phyloP scores from a whole-genome alignment of 2,329 filamentous ascomycete genomes.

The Aspergillus sp. region DNA sequence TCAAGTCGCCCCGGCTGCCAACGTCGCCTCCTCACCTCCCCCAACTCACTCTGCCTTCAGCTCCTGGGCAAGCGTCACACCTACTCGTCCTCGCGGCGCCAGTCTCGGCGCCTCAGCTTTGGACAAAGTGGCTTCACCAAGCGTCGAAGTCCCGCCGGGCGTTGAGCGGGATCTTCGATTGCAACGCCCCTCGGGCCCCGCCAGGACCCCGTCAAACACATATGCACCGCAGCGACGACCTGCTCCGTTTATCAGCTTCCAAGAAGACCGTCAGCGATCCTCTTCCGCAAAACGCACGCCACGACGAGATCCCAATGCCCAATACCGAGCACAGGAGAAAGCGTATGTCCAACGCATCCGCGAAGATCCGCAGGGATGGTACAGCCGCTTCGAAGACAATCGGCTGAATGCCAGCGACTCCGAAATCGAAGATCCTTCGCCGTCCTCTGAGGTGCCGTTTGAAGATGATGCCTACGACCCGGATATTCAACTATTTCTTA shows the following conservation, averaged over 20 bases:
- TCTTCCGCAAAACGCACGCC: constrained; percentile 59
- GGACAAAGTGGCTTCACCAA: constrained; percentile 38
- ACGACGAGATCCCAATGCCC: constrained; percentile 69
- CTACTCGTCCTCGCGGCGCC: constrained; percentile 47
- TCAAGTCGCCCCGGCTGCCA: constrained; percentile 36
- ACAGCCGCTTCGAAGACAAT: constrained; percentile 61
- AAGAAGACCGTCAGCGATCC: constrained; percentile 58
- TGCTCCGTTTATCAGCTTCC: constrained; percentile 53
- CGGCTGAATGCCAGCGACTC: constrained; percentile 76
- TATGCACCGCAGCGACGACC: constrained; percentile 70
- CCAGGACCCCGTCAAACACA: constrained; percentile 76
- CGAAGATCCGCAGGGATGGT: constrained; percentile 78
- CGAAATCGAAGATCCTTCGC: constrained; percentile 88
- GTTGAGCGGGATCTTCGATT: constrained; percentile 51
- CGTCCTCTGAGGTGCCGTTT: constrained; percentile 79
- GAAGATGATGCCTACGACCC: constrained; percentile 86
- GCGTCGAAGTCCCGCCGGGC: constrained; percentile 34
- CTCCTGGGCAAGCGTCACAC: constrained; percentile 42
- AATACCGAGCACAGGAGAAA: constrained; percentile 84
- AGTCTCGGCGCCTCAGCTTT: constrained; percentile 49
- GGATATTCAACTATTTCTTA: constrained; percentile 90
- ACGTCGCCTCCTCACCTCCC: constrained; percentile 40
- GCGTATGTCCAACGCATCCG: constrained; percentile 92
- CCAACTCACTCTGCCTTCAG: constrained; percentile 33
- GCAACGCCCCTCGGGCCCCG: constrained; percentile 70